Evolutionary conservation across 1,284 basidiomycete species (phyloP).

Genomic region (Tilletia horrida): DNA sequence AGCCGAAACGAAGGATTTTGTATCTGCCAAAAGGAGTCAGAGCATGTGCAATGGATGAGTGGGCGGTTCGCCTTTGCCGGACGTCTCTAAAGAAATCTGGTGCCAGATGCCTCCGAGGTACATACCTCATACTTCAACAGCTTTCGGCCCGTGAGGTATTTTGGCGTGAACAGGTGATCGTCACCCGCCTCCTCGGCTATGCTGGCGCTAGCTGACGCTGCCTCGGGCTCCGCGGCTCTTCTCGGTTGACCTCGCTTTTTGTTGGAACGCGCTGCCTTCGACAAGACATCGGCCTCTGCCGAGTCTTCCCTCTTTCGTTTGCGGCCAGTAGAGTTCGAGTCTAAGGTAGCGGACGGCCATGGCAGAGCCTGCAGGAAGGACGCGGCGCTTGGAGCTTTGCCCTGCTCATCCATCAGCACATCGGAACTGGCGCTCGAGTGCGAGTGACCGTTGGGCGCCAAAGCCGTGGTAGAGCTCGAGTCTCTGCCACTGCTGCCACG

Average conservation of each 20-base stretch:
- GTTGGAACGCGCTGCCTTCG: conserved; percentile 19
- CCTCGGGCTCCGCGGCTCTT: too few relatives aligned
- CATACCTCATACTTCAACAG: conserved; percentile 71
- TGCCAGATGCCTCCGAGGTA: background rate
- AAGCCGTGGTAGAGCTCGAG: conserved; percentile 64
- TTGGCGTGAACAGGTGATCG: conserved; percentile 77
- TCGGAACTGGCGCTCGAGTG: too few relatives aligned
- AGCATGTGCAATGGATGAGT: background rate
- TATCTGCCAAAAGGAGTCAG: conserved; percentile 54
- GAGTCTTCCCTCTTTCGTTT: conserved; percentile 35
- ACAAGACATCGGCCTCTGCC: conserved; percentile 64
- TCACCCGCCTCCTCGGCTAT: conserved; percentile 22
- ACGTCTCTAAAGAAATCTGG: too few relatives aligned
- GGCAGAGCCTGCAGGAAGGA: background rate
- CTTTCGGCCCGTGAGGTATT: conserved; percentile 80
- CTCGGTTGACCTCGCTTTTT: background rate
- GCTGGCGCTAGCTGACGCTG: too few relatives aligned
- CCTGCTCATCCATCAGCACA: background rate
- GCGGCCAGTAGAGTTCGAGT: background rate
- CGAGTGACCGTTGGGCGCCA: background rate
- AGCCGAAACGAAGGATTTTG: conserved; percentile 82
- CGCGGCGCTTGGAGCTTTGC: background rate
- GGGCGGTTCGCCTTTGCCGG: too few relatives aligned
- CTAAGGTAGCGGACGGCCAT: conserved; percentile 36
- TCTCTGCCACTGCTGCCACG: too few relatives aligned